Evolutionary conservation across 1,284 basidiomycete genomes (phyloP).

Genomic region (Irpex sp.): DNA sequence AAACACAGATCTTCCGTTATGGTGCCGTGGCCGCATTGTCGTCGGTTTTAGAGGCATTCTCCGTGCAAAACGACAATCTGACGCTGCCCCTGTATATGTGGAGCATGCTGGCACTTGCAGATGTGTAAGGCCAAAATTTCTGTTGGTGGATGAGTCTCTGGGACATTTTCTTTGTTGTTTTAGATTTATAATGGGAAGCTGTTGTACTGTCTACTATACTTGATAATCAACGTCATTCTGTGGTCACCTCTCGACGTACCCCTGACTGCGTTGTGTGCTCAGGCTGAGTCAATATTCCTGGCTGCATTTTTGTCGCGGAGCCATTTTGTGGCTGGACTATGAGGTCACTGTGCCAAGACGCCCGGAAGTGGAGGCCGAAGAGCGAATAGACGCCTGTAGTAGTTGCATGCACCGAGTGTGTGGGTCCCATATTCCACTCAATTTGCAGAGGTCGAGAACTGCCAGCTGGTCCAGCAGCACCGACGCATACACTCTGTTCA

Average conservation of each 20-base stretch:
- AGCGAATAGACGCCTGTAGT: neutral
- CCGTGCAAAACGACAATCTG: slow-evolving; percentile 93
- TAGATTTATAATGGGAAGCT: neutral
- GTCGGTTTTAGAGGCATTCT: slow-evolving; percentile 81
- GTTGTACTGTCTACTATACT: neutral
- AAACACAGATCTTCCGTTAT: slow-evolving; percentile 49
- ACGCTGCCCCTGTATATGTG: slow-evolving; percentile 88
- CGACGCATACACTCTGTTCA: neutral
- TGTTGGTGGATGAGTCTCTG: neutral
- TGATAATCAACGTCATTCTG: too few relatives aligned
- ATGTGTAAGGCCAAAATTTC: slow-evolving; percentile 26
- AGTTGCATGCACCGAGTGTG: neutral
- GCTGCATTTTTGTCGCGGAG: neutral
- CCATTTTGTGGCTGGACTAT: neutral
- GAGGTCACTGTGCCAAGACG: neutral
- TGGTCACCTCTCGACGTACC: too few relatives aligned
- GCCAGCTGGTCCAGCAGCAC: neutral
- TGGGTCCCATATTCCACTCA: neutral
- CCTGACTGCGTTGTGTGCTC: too few relatives aligned
- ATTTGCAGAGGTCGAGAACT: neutral
- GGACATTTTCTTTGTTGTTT: neutral
- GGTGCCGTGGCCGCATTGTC: slow-evolving; percentile 56
- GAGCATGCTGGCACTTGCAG: slow-evolving; percentile 64
- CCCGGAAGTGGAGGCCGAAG: neutral
- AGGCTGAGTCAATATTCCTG: neutral